phyloP scores from a whole-genome alignment of 768 basidiomycete species.

The Dictyophora rubrovolvata region DNA sequence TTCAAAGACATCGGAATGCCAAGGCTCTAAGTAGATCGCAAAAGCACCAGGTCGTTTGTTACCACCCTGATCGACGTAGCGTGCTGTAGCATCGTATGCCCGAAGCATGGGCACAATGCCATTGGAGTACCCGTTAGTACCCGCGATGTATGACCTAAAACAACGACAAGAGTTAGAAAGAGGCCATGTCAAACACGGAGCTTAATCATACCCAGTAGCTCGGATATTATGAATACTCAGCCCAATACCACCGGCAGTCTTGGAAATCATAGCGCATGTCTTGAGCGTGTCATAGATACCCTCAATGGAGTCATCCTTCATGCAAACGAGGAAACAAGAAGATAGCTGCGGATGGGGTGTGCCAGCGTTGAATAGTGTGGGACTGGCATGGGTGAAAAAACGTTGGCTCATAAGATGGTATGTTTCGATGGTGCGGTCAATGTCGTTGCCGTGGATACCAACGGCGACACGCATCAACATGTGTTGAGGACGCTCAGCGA shows the following conservation, averaged over 20 bases:
- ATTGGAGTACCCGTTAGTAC: conserved; percentile 98
- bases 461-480: conserved; percentile 99
- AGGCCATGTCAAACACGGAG: not conserved
- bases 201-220: conserved; percentile 68
- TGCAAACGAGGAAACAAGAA: conserved; percentile 94
- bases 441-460: conserved; percentile 85
- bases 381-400: conserved; percentile 97
- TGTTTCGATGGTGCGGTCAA: conserved; percentile 84
- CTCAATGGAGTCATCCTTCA: conserved; percentile 98
- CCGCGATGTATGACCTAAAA: conserved; percentile 88
- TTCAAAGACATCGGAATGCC: conserved; percentile 96
- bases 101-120: conserved; percentile 99
- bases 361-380: conserved; percentile 96
- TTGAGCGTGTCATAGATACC: conserved; percentile 99
- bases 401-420: conserved; percentile 96
- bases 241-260: conserved; percentile 97
- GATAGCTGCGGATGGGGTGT: conserved; percentile 92
- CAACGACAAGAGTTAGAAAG: not conserved
- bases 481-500: conserved; percentile 96
- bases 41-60: conserved; percentile 99
- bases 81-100: conserved; percentile 94
- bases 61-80: conserved; percentile 97
- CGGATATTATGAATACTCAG: conserved; percentile 94
- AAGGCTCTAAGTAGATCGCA: conserved; percentile 96
- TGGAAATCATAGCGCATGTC: conserved; percentile 97